A percentile compares a stretch with the other conserved stretches of the same genome.
Evolutionary conservation across 495 filamentous ascomycete species (phyloP).

Genomic region (Cenococcum geophilum): DNA sequence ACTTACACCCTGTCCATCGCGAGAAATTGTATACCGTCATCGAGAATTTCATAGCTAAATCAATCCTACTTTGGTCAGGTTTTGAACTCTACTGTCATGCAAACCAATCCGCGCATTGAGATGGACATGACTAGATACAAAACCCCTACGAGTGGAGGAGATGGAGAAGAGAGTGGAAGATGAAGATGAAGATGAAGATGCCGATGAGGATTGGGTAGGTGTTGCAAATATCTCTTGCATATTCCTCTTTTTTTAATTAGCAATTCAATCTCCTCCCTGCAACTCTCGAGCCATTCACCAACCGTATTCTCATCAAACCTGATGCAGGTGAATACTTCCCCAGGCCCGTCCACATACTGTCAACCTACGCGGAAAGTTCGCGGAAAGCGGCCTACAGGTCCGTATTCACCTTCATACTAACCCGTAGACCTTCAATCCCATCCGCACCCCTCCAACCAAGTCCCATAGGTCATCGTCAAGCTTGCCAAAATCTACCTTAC

Average conservation of each 20-base stretch:
- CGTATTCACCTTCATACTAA: neutral
- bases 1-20: conserved; percentile 43
- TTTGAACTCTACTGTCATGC: neutral
- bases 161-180: neutral
- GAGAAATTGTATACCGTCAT: conserved; percentile 38
- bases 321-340: neutral
- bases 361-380: neutral
- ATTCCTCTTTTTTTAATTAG: too few species aligned
- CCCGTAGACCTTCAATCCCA: neutral
- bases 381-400: neutral
- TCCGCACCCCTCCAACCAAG: too few species aligned
- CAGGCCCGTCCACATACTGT: neutral
- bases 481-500: neutral
- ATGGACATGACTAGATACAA: neutral
- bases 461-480: conserved; percentile 1
- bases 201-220: neutral
- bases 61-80: conserved; percentile 41
- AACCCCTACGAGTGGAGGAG: neutral
- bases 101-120: neutral
- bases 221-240: too few species aligned
- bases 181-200: neutral
- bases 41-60: conserved; percentile 42
- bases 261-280: too few species aligned
- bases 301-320: conserved; percentile 1
- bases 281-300: neutral